These are phyloP conservation scores for Keithomyces neogunnii DNA, from an alignment of 2,329 filamentous ascomycete species.

Conservation along the genomic window DNA sequence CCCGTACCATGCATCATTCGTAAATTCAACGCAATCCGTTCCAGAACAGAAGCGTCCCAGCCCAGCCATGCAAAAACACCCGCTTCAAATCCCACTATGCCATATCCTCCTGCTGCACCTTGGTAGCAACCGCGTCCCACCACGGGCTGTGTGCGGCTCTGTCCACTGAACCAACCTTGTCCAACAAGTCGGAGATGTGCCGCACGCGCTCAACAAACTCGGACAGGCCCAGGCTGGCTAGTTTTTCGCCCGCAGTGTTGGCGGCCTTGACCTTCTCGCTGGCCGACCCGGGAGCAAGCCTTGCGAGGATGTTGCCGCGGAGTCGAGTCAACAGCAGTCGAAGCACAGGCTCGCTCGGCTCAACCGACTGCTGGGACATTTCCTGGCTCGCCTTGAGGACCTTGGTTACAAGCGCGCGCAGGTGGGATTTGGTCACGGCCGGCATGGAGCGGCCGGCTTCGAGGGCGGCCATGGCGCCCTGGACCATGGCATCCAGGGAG, in stretches of 20 bases:
- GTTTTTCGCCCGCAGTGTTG: conserved; percentile 58
- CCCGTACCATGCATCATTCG: background rate
- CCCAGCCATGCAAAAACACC: background rate
- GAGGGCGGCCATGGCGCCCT: conserved; percentile 54
- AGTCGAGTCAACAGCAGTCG: conserved; percentile 61
- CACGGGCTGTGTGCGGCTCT: conserved; percentile 58
- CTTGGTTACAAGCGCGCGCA: conserved; percentile 49
- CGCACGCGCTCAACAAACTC: conserved; percentile 65
- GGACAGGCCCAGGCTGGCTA: conserved; percentile 60
- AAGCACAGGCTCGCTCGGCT: conserved; percentile 48
- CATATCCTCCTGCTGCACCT: conserved; percentile 36
- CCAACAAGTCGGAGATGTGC: conserved; percentile 60
- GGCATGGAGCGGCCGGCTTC: conserved; percentile 58
- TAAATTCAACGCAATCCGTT: background rate
- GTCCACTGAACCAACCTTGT: conserved; percentile 58
- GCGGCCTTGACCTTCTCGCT: conserved; percentile 64
- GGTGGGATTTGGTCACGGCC: conserved; percentile 48
- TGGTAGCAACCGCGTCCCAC: conserved; percentile 60
- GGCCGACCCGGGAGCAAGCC: conserved; percentile 56
- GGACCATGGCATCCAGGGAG: conserved; percentile 43
- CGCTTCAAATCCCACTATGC: background rate
- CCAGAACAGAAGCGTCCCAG: background rate
- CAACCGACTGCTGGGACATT: conserved; percentile 29
- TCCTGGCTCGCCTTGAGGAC: conserved; percentile 43
- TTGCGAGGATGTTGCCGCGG: conserved; percentile 55